Conservation (phyloP, 2,329 filamentous ascomycete genomes). For the Alternaria hordeiaustralica region DNA sequence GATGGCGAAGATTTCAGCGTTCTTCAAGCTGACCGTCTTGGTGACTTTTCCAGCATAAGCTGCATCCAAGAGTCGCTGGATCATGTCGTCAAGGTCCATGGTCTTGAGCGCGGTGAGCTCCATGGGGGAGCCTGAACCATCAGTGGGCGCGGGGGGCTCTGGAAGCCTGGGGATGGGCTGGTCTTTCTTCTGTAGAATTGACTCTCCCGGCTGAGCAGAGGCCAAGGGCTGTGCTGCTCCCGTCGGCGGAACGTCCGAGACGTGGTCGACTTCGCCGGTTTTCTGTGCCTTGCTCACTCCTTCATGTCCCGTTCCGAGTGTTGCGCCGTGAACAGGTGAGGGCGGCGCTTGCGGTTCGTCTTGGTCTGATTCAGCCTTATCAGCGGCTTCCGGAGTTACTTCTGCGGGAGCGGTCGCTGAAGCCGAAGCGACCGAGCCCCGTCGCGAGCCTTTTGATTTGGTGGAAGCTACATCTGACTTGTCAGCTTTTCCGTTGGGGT, state of each 20-base stretch:
- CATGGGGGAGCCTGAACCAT: slow-evolving; percentile 65
- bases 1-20: slow-evolving; percentile 94
- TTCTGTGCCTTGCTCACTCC: slow-evolving; percentile 82
- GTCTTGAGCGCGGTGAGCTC: slow-evolving; percentile 91
- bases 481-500: slow-evolving; percentile 62
- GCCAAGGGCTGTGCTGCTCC: slow-evolving; percentile 62
- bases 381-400: slow-evolving; percentile 43
- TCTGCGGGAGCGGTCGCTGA: slow-evolving; percentile 47
- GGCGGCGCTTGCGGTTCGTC: slow-evolving; percentile 66
- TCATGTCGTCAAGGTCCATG: slow-evolving; percentile 96
- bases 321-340: slow-evolving; percentile 83
- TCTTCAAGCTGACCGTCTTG: slow-evolving; percentile 96
- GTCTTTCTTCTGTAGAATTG: slow-evolving; percentile 85
- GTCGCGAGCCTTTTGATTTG: slow-evolving; percentile 60
- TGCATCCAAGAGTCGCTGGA: slow-evolving; percentile 89
- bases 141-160: slow-evolving; percentile 56
- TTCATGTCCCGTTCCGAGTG: slow-evolving; percentile 74
- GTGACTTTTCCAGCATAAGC: slow-evolving; percentile 97
- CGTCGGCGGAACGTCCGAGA: slow-evolving; percentile 87
- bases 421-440: slow-evolving; percentile 46
- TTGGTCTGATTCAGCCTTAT: slow-evolving; percentile 40
- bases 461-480: slow-evolving; percentile 78
- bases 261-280: slow-evolving; percentile 89
- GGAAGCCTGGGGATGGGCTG: slow-evolving; percentile 70
- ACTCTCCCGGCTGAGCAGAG: slow-evolving; percentile 78